Base-by-base conservation (phyloP, 2,329 filamentous ascomycete genomes). In the Leptographium galeiforme region DNA sequence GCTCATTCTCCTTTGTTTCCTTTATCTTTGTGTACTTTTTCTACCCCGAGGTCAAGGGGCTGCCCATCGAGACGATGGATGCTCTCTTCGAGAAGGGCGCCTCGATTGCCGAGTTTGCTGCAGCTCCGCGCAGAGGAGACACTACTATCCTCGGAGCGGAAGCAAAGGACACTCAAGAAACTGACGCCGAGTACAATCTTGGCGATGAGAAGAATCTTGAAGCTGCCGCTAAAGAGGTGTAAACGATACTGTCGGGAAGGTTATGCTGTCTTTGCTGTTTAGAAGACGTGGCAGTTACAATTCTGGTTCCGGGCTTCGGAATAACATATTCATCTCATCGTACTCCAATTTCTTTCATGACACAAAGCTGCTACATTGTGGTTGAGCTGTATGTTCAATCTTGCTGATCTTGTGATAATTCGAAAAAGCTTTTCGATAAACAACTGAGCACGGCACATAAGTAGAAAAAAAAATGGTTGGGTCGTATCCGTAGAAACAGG, bases 21-120 rank as follows among this genome's bases (percentile, higher is more conserved):
- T 45, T 53, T 50, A 7, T 36, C 25, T 53, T 49, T 50, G 46
- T 50, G 8, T 53, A 45, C 32, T 45, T 53, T 12, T 53, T 50
- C 33, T 53, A 53, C 18, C 45, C 40, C 39, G 47, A 53, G 40
- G 51, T 53, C 46, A 53, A 49, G 45, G 45, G 52, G 10, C 32
- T 49, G 16, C n/a, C 33, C 5, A 48, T 48, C 33, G 32, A 48
- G 46, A 13, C 32, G 8, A 38, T 48, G 46, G 46, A 48, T 16
- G 7, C 25, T 16, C 46, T 48, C 5, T 49, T 49, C 14, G 47
- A 44, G 8, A 34, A 40, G 39, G 39, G 52, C 11, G 47, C 45
- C 2, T 33, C 39, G 10, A 33, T 53, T 14, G 40, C 47, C 8
- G 46, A 53, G 14, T 45, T 50, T 33, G 7, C 39, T 1, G 6